Percentiles rank a stretch among this genome's conserved stretches.
These are phyloP conservation scores for Crassisporium funariophilum DNA, from an alignment of 768 basidiomycete species.

Conservation along the genomic window DNA sequence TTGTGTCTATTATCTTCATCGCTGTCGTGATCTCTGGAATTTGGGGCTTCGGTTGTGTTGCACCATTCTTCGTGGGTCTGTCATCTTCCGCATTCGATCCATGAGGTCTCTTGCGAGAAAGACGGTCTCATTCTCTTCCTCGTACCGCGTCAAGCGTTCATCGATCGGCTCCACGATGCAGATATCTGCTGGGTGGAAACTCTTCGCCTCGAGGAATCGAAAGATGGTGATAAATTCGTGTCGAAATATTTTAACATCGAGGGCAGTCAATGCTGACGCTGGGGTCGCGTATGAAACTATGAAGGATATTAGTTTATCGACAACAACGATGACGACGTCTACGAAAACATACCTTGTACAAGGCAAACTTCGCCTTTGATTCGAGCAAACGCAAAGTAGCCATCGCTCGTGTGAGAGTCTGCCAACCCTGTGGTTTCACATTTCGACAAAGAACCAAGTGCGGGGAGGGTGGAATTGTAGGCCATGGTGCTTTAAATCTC, in stretches of 20 bases:
- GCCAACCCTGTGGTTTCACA: conserved; percentile 6
- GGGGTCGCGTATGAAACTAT: conserved; percentile 43
- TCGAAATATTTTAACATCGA: conserved; percentile 56
- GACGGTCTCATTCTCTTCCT: conserved; percentile 60
- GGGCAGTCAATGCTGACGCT: conserved; percentile 44
- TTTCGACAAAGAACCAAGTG: conserved; percentile 5
- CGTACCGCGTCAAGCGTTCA: conserved; percentile 49
- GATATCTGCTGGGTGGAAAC: conserved; percentile 52
- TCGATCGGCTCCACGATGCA: conserved; percentile 54
- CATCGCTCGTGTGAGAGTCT: conserved; percentile 37
- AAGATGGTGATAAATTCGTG: conserved; percentile 71
- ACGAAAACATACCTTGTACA: conserved; percentile 65
- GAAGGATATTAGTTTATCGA: conserved; percentile 3
- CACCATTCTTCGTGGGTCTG: conserved; percentile 28
- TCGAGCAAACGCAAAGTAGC: conserved; percentile 60
- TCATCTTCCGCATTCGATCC: conserved; percentile 44
- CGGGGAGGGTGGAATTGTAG: neutral
- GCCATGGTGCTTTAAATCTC: neutral
- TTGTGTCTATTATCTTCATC: conserved; percentile 13
- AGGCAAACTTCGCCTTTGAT: conserved; percentile 55
- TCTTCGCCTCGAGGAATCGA: conserved; percentile 47
- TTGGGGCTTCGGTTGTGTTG: conserved; percentile 23
- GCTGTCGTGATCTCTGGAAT: conserved; percentile 22
- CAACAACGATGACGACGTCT: too few species aligned
- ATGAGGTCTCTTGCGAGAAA: conserved; percentile 57